Conservation (phyloP, 1,284 basidiomycete genomes). For the Ceratobasidium sp. region DNA sequence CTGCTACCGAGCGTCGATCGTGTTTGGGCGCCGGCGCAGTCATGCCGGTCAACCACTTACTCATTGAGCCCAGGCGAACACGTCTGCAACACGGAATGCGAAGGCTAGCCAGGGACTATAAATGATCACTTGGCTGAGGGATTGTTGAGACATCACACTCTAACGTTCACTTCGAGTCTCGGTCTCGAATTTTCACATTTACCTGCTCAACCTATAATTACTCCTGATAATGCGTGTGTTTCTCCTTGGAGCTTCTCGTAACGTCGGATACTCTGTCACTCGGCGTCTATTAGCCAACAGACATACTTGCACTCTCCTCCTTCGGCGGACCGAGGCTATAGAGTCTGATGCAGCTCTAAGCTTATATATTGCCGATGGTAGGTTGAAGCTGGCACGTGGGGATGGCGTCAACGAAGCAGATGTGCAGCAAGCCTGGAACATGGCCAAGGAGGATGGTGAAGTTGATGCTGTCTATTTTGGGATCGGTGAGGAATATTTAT, state of each 20-base stretch:
- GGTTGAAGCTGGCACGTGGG: conserved; percentile 58
- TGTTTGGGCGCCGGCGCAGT: too few species aligned
- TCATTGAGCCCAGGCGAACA: too few species aligned
- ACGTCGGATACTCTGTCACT: conserved; percentile 66
- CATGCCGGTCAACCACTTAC: too few species aligned
- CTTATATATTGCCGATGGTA: conserved; percentile 54
- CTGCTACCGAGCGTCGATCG: too few species aligned
- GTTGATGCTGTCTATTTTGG: conserved; percentile 61
- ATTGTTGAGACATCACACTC: too few species aligned
- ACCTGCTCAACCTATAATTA: too few species aligned
- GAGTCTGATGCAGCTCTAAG: conserved; percentile 57
- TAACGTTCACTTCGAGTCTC: too few species aligned
- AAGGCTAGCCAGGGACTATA: too few species aligned
- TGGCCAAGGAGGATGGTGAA: conserved; percentile 48
- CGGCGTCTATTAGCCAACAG: conserved; percentile 59
- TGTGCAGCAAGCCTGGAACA: conserved; percentile 56
- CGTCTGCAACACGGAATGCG: too few species aligned
- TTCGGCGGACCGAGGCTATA: conserved; percentile 56
- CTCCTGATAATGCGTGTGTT: conserved; percentile 51
- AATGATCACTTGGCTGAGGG: too few species aligned
- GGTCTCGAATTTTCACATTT: too few species aligned
- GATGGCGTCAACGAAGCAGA: conserved; percentile 59
- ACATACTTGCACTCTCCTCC: conserved; percentile 60
- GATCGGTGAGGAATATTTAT: conserved; percentile 54
- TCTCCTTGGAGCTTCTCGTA: conserved; percentile 66